Base-by-base conservation (phyloP, 1,139 yeast genomes). In the Sugiyamaella paludigena region DNA sequence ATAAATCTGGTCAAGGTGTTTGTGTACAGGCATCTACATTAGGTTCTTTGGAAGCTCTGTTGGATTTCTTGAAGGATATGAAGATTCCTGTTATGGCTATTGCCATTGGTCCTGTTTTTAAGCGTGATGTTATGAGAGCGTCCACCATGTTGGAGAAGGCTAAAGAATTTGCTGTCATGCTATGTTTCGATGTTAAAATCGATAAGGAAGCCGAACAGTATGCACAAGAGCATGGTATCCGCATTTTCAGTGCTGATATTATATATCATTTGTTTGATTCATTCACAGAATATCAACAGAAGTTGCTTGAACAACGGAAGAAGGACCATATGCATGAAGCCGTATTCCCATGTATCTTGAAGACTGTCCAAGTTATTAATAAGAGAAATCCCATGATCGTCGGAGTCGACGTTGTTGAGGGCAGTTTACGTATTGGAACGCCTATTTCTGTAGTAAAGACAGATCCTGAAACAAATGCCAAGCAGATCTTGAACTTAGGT, bases 341-440 rank as follows among this genome's bases (percentile, higher is more conserved):
- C 40, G 85, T 87, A 47, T 91, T 83, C 82, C 99, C 98, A 60
- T 87, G 95, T 76, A 96, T 91, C 30, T 75, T 92, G 73, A 87
- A 87, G 72, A 92, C 97, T 19, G 73, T 92, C 59, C 98, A 94
- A 75, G 89, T 94, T 65, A 94, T 92, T 70, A 94, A 94, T 81
- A 92, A 92, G 77, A 87, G 98, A 74, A 89, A 91, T 70, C 99
- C 99, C 52, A 92, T 92, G 98, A 89, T 92, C 65, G 87, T 92
- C 66, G 99, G 99, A 80, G 98, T 92, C 54, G 99, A 92, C 69
- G 96, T 92, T 56, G 70, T 80, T 47, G 98, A 92, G 68, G 99
- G 99, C 62, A 77, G 87, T 37, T 78, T 94, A 43, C 81, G 92
- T 58, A 69, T 87, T 45, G 98, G 98, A 51, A 91, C 98, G 1